Conservation (phyloP, 2,329 filamentous ascomycete genomes). For the Xylariaceae sp. region DNA sequence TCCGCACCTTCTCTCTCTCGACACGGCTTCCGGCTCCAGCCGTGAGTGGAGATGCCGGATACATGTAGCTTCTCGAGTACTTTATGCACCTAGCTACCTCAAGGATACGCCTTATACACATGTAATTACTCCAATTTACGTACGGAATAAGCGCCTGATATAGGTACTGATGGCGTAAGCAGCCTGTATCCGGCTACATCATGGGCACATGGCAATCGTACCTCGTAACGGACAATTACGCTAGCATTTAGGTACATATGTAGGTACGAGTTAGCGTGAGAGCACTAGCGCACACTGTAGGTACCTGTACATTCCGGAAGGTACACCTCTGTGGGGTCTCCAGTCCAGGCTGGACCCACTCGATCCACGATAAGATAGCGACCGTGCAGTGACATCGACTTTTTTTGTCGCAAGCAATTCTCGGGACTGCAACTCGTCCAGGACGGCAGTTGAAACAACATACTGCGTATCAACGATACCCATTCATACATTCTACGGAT, state of each 20-base stretch:
- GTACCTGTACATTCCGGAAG: background rate
- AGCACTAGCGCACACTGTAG: background rate
- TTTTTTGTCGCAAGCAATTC: constrained; percentile 2
- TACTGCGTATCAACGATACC: background rate
- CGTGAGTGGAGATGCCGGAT: background rate
- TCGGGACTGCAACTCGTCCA: background rate
- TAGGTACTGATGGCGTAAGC: background rate
- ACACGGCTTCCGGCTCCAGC: background rate
- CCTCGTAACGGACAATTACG: background rate
- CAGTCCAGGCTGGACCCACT: background rate
- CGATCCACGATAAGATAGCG: constrained; percentile 8
- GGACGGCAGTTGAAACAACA: background rate
- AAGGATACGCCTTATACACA: no score
- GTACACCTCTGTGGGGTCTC: background rate
- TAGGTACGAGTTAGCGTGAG: background rate
- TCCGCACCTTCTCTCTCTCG: background rate
- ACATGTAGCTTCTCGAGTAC: no score
- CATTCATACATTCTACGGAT: background rate
- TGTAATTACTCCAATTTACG: no score
- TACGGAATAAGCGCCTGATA: background rate
- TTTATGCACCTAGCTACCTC: no score
- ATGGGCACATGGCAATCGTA: background rate
- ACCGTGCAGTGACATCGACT: constrained; percentile 4
- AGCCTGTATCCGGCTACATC: background rate
- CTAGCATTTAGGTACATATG: background rate